Base-by-base conservation (phyloP, 164 flowering plant species). In the Amborella trichopoda region DNA sequence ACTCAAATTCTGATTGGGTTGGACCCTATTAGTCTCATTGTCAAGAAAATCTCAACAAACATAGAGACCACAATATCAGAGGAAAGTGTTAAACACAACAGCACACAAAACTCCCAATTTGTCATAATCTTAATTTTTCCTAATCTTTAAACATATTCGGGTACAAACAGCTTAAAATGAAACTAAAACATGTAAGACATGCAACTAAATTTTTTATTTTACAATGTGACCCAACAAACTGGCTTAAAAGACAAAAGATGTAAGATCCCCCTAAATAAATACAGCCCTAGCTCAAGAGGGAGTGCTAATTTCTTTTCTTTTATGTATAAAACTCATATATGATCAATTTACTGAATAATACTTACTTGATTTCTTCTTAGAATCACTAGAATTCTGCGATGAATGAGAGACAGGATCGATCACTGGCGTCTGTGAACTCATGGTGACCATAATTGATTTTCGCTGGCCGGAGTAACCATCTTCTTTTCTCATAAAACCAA, bases 321-420 rank as follows among this genome's bases (percentile, higher is more conserved):
- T n/a, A n/a, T n/a, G n/a, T n/a, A n/a, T n/a, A n/a, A n/a, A n/a
- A n/a, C n/a, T n/a, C n/a, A n/a, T n/a, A 24, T n/a, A n/a, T n/a
- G n/a, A n/a, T n/a, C 33, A 24, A 20, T 26, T 4, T 2, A 28
- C 12, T 37, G 22, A 12, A 49, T 32, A 19, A 20, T 13, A 6
- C 76, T 55, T 75, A 91, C 96, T 74, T 53, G 94, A 63, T 76
- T 83, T 91, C 71, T 76, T 86, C 26, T 34, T 40, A 23, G 73
- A 59, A 21, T 71, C 85, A 28, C 28, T 59, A 18, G 59, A 51
- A 36, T 58, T 58, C 34, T 60, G 67, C 32, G 77, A 71, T 32
- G 81, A 75, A 13, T 76, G 49, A 26, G 55, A 64, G 53, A 75
- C 74, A 2, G 77, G 70, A 49, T 76, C 75, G 38, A 58, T 46